Conservation (phyloP, 2,329 filamentous ascomycete species). For the Endocalyx cinctus region DNA sequence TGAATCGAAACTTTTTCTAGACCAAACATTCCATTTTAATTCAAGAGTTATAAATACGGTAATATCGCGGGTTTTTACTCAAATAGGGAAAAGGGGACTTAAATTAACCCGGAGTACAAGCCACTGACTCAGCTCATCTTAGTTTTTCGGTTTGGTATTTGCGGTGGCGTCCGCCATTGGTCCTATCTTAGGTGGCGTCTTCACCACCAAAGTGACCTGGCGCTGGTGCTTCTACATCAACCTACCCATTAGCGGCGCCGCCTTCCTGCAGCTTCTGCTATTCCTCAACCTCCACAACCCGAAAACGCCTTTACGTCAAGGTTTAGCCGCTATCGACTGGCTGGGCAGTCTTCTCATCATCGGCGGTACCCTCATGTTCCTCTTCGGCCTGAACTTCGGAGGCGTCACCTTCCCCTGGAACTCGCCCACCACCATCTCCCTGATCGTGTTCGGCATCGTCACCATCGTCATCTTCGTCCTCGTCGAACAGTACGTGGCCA, state of each 20-base stretch:
- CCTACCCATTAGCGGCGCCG: slow-evolving; percentile 42
- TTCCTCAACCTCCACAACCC: slow-evolving; percentile 67
- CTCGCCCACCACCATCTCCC: slow-evolving; percentile 69
- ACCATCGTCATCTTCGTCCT: slow-evolving; percentile 62
- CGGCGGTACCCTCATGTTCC: slow-evolving; percentile 77
- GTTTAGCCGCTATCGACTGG: slow-evolving; percentile 61
- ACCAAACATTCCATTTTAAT: too few relatives aligned
- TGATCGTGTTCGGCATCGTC: slow-evolving; percentile 68
- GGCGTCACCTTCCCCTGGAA: slow-evolving; percentile 71
- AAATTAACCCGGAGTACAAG: too few relatives aligned
- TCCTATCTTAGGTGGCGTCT: slow-evolving; percentile 64
- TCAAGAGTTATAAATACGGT: too few relatives aligned
- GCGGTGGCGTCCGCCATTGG: slow-evolving; percentile 61
- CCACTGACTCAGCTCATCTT: too few relatives aligned
- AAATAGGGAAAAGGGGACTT: too few relatives aligned
- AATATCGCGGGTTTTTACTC: too few relatives aligned
- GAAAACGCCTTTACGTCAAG: slow-evolving; percentile 55
- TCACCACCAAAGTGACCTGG: slow-evolving; percentile 60
- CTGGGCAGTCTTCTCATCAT: slow-evolving; percentile 55
- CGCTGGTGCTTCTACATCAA: slow-evolving; percentile 70
- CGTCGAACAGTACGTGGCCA: slow-evolving; percentile 68
- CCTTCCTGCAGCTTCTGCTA: slow-evolving; percentile 48
- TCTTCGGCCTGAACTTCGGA: slow-evolving; percentile 82
- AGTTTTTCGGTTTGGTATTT: slow-evolving; percentile 55
- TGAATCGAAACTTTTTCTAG: too few relatives aligned